Evolutionary conservation across 1,284 basidiomycete genomes (phyloP).

Genomic region (Tranzscheliella williamsii): DNA sequence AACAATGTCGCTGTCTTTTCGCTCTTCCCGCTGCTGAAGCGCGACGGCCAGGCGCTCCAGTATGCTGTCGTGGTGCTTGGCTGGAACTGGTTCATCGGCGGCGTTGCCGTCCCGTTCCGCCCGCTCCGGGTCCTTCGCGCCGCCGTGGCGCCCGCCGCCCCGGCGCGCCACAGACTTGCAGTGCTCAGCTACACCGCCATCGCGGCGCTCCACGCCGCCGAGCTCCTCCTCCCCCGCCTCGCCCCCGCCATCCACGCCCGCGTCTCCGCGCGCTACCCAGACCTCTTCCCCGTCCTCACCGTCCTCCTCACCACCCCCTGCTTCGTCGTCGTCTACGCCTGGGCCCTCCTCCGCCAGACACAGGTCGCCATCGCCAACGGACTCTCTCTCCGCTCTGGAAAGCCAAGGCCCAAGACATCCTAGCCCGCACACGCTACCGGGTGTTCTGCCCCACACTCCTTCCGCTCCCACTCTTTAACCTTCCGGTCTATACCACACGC

Average conservation of each 20-base stretch:
- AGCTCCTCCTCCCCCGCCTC: conserved; percentile 65
- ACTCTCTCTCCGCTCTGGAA: conserved; percentile 8
- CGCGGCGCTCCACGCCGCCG: conserved; percentile 69
- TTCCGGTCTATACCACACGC: too few relatives aligned
- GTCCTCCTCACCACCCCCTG: conserved; percentile 79
- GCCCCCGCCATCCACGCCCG: conserved; percentile 6
- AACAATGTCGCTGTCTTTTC: conserved; percentile 85
- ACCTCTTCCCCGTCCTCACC: conserved; percentile 82
- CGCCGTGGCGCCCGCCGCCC: background rate
- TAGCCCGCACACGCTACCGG: too few relatives aligned
- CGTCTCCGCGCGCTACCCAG: conserved; percentile 77
- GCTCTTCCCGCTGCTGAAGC: conserved; percentile 84
- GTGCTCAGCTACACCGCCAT: conserved; percentile 64
- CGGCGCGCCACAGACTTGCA: conserved; percentile 11
- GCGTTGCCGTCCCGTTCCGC: conserved; percentile 6
- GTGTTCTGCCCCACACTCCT: too few relatives aligned
- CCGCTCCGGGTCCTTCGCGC: conserved; percentile 10
- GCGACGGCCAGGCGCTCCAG: conserved; percentile 76
- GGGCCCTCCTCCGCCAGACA: conserved; percentile 57
- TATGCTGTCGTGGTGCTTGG: conserved; percentile 71
- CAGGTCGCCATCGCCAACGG: conserved; percentile 57
- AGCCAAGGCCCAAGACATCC: too few relatives aligned
- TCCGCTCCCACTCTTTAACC: too few relatives aligned
- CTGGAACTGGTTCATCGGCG: conserved; percentile 81
- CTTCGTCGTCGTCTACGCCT: conserved; percentile 68